phyloP scores from a whole-genome alignment of 331 rosid species.

The Ulmus americana region DNA sequence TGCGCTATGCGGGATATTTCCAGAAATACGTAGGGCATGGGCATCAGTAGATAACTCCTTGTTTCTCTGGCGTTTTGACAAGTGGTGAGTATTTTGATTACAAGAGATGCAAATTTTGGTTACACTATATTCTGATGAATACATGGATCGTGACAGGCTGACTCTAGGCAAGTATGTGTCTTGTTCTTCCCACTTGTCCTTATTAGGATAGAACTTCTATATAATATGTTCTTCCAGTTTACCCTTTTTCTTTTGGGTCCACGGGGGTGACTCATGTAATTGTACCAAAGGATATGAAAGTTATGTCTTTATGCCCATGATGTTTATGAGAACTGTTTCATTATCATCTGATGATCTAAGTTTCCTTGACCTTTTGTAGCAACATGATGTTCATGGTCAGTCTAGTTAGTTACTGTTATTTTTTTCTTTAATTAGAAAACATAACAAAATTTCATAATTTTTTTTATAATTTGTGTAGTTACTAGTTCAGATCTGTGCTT shows the following conservation, averaged over 20 bases:
- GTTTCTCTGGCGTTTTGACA: slow-evolving; percentile 95
- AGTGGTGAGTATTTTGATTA: slow-evolving; percentile 56
- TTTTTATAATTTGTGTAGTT: too few species aligned
- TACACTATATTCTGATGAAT: neutral
- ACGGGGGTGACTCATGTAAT: too few species aligned
- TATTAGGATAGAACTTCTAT: neutral
- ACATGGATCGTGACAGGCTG: neutral
- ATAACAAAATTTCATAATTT: too few species aligned
- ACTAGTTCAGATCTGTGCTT: neutral
- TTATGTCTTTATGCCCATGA: too few species aligned
- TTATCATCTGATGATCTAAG: too few species aligned
- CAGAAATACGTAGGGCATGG: slow-evolving; percentile 96
- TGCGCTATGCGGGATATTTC: slow-evolving; percentile 94
- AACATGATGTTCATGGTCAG: too few species aligned
- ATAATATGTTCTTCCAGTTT: neutral
- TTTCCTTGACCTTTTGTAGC: too few species aligned
- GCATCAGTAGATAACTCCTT: slow-evolving; percentile 86
- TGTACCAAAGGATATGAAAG: too few species aligned
- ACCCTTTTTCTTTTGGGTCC: too few species aligned
- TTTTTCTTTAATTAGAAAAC: too few species aligned
- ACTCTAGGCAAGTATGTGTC: neutral
- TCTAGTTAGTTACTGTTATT: too few species aligned
- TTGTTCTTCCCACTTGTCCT: neutral
- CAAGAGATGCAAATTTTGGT: neutral
- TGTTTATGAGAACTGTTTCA: too few species aligned